Evolutionary conservation across 129 eudicot species (phyloP).

Genomic region (Artemisia tridentata): DNA sequence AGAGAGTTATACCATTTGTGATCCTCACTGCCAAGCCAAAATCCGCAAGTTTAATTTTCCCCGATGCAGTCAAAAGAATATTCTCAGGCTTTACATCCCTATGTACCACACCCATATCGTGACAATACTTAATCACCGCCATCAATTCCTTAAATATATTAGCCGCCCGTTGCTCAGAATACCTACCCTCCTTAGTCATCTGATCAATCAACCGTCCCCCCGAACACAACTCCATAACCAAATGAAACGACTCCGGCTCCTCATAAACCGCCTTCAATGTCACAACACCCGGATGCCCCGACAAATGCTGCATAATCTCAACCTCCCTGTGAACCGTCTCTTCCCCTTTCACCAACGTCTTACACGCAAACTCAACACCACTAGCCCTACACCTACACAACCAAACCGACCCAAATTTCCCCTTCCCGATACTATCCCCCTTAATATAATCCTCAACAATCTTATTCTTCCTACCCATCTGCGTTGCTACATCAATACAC

Average conservation of each 20-base stretch:
- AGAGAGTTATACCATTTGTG: constrained; percentile 36
- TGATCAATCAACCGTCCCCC: constrained; percentile 67
- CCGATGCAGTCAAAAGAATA: constrained; percentile 51
- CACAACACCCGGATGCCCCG: constrained; percentile 67
- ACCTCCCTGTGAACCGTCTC: constrained; percentile 69
- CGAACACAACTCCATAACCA: constrained; percentile 73
- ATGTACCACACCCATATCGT: constrained; percentile 75
- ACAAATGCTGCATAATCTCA: constrained; percentile 71
- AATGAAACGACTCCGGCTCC: constrained; percentile 50
- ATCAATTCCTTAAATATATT: constrained; percentile 53
- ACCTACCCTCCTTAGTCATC: constrained; percentile 47
- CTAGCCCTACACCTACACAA: constrained; percentile 53
- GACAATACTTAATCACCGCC: constrained; percentile 66
- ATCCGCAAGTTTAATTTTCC: constrained; percentile 77
- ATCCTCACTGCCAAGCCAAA: constrained; percentile 85
- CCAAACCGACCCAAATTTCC: constrained; percentile 67
- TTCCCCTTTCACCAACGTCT: constrained; percentile 58
- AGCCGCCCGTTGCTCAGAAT: constrained; percentile 61
- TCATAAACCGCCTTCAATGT: constrained; percentile 65
- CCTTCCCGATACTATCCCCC: constrained; percentile 52
- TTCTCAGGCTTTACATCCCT: constrained; percentile 70
- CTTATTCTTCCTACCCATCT: constrained; percentile 59
- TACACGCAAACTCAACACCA: constrained; percentile 64
- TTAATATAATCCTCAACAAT: constrained; percentile 48
- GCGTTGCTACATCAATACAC: constrained; percentile 58